phyloP scores from a whole-genome alignment of 768 basidiomycete species.

The Tremella mesenterica region DNA sequence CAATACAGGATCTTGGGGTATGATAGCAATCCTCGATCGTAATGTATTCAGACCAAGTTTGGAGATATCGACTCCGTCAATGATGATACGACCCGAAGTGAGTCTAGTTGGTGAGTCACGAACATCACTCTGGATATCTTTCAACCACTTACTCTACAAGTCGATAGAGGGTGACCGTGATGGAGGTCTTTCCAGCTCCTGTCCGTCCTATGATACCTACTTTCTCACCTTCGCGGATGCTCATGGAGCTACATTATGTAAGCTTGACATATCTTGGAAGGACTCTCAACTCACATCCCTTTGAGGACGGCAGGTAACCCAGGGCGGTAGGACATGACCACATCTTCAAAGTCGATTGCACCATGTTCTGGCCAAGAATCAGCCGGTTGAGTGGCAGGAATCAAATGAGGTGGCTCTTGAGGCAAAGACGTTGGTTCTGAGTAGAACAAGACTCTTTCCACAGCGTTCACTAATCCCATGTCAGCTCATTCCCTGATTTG shows the following conservation, averaged over 20 bases:
- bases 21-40: slow-evolving; percentile 30
- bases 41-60: slow-evolving; percentile 61
- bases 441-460: slow-evolving; percentile 64
- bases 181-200: slow-evolving; percentile 78
- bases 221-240: slow-evolving; percentile 67
- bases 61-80: slow-evolving; percentile 75
- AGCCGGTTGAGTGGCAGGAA: slow-evolving; percentile 54
- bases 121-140: not conserved
- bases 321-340: slow-evolving; percentile 71
- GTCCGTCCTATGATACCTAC: slow-evolving; percentile 84
- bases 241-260: slow-evolving; percentile 49
- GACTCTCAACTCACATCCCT: slow-evolving; percentile 48
- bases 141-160: slow-evolving; percentile 24
- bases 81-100: slow-evolving; percentile 59
- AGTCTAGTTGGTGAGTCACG: slow-evolving; percentile 40
- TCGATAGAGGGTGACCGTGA: slow-evolving; percentile 77
- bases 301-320: slow-evolving; percentile 75
- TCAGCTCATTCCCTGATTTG: slow-evolving; percentile 1
- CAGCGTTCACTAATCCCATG: slow-evolving; percentile 24
- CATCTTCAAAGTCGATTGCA: slow-evolving; percentile 59
- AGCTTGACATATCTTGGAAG: not conserved
- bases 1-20: slow-evolving; percentile 38
- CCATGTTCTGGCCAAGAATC: slow-evolving; percentile 67
- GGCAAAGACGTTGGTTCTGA: slow-evolving; percentile 53
- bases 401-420: slow-evolving; percentile 62